Evolutionary conservation across 2,329 filamentous ascomycete genomes (phyloP).

Genomic region (Trichoderma atroviride): DNA sequence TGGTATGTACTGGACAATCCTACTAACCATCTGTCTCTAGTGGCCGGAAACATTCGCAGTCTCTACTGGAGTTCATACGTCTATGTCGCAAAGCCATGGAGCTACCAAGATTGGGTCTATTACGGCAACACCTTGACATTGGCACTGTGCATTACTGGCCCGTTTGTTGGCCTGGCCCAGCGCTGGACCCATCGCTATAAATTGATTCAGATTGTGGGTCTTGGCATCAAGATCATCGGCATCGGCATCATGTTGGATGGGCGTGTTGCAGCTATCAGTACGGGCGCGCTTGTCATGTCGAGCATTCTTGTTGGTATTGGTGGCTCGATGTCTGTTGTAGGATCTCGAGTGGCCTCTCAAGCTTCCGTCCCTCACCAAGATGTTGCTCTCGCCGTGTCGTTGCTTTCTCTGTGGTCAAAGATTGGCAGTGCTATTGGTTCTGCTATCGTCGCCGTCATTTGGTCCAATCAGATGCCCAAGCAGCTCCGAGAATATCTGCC

Average conservation of each 20-base stretch:
- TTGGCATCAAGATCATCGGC: constrained; percentile 41
- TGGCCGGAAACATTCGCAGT: constrained; percentile 39
- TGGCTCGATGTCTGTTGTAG: constrained; percentile 42
- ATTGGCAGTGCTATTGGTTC: constrained; percentile 42
- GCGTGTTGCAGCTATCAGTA: constrained; percentile 37
- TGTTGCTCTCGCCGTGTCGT: constrained; percentile 40
- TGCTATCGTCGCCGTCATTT: constrained; percentile 42
- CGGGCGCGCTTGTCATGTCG: constrained; percentile 38
- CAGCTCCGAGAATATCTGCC: constrained; percentile 34
- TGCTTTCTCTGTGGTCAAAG: constrained; percentile 43
- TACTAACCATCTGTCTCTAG: constrained; percentile 21
- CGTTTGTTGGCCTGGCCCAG: constrained; percentile 39
- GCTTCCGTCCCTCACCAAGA: constrained; percentile 46
- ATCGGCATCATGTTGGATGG: constrained; percentile 41
- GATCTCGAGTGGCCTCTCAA: constrained; percentile 42
- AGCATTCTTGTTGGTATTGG: constrained; percentile 8
- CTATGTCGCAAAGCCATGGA: constrained; percentile 39
- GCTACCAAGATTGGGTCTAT: constrained; percentile 43
- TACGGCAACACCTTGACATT: constrained; percentile 42
- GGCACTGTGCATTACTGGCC: constrained; percentile 40
- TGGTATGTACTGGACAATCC: background rate
- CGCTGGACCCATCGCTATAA: constrained; percentile 45
- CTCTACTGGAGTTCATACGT: constrained; percentile 40
- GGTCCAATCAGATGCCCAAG: constrained; percentile 38
- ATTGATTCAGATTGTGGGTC: constrained; percentile 41